phyloP scores from a whole-genome alignment of 2,329 filamentous ascomycete genomes.

The Apiospora malaysiana region DNA sequence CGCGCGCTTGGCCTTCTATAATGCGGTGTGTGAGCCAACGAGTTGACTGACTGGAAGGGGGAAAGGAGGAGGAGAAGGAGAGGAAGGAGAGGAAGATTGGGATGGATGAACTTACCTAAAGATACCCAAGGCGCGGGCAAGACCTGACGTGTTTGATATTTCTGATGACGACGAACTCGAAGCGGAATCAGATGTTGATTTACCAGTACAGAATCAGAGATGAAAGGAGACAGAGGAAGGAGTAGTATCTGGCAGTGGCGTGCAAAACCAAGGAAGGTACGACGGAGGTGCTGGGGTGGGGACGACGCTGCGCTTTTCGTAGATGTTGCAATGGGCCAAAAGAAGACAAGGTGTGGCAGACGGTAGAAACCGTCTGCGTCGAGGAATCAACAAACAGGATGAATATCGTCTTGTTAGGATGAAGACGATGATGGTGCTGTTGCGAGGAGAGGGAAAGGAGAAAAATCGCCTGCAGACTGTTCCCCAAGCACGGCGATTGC shows the following conservation, averaged over 20 bases:
- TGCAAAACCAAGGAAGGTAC: background rate
- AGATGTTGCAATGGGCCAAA: background rate
- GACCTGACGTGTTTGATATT: background rate
- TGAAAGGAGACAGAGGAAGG: background rate
- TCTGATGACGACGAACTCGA: background rate
- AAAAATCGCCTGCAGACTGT: background rate
- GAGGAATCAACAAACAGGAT: background rate
- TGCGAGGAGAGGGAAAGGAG: no score
- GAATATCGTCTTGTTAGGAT: background rate
- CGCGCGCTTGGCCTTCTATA: background rate
- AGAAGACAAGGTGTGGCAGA: background rate
- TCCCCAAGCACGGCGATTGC: background rate
- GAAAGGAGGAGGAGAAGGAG: background rate
- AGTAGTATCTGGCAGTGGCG: background rate
- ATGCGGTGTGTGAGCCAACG: background rate
- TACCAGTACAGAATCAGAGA: background rate
- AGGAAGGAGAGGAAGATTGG: background rate
- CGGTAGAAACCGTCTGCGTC: background rate
- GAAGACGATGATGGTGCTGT: background rate
- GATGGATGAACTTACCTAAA: background rate
- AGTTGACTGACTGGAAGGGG: background rate
- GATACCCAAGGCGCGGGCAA: background rate
- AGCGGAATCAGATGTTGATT: background rate
- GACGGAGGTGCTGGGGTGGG: background rate
- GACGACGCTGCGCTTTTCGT: background rate